These are phyloP conservation scores for Mrakia hoshinonis DNA, from an alignment of 768 basidiomycete species.

Conservation along the genomic window DNA sequence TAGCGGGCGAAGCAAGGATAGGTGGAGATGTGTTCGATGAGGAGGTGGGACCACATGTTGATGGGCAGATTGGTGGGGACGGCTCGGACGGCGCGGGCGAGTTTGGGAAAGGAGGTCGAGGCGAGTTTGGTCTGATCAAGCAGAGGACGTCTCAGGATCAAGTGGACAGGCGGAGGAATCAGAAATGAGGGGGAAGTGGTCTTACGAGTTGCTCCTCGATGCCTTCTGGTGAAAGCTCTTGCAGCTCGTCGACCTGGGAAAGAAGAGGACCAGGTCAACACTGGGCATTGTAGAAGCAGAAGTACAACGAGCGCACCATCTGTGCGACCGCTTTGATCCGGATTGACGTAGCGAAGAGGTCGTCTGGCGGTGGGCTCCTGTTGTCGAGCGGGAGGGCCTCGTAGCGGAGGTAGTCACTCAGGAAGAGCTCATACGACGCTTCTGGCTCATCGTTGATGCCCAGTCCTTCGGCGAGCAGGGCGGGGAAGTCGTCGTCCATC, in stretches of 20 bases:
- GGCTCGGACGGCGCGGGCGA: not conserved
- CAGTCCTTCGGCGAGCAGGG: conserved; percentile 5
- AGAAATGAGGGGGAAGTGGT: too few species aligned
- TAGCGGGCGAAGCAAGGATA: conserved; percentile 1
- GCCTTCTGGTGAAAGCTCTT: not conserved
- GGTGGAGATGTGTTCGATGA: not conserved
- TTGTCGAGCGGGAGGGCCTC: not conserved
- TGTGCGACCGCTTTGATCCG: not conserved
- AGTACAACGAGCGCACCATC: too few species aligned
- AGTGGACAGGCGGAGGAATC: not conserved
- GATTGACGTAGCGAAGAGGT: not conserved
- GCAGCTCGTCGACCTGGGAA: not conserved
- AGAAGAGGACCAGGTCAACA: too few species aligned
- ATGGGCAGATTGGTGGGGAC: not conserved
- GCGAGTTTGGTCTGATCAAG: not conserved
- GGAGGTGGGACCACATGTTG: not conserved
- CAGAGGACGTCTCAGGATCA: not conserved
- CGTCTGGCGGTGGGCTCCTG: not conserved
- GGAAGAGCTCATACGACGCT: not conserved
- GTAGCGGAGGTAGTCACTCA: not conserved
- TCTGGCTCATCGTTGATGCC: not conserved
- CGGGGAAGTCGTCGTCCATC: not conserved
- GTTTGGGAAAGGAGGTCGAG: not conserved
- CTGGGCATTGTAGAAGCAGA: too few species aligned
- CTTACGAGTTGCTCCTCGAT: not conserved